These are phyloP conservation scores for Fusarium poae DNA, from an alignment of 2,329 filamentous ascomycete genomes.

Conservation along the genomic window DNA sequence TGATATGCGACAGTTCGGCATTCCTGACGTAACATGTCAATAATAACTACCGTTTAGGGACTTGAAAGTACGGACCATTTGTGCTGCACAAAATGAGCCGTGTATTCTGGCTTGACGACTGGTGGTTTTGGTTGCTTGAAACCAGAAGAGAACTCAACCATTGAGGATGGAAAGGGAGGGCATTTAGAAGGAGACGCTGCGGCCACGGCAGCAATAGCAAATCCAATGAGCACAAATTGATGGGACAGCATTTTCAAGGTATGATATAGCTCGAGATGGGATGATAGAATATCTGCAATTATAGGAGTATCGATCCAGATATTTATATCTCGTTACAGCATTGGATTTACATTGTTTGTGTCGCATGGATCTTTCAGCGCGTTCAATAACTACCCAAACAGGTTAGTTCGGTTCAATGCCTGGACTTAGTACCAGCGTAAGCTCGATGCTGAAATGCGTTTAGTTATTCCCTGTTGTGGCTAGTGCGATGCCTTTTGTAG, in stretches of 20 bases:
- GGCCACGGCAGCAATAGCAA: background rate
- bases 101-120: slow-evolving; percentile 50
- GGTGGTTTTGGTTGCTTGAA: slow-evolving; percentile 54
- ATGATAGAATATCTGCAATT: background rate
- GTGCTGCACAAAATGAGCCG: slow-evolving; percentile 55
- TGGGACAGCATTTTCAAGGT: background rate
- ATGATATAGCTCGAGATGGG: accelerated
- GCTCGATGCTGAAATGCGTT: background rate
- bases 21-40: slow-evolving; percentile 47
- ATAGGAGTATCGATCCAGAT: accelerated
- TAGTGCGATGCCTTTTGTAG: background rate
- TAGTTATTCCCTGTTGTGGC: background rate
- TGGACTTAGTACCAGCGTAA: background rate
- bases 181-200: slow-evolving; percentile 15
- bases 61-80: slow-evolving; percentile 51
- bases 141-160: slow-evolving; percentile 48
- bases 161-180: slow-evolving; percentile 45
- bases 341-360: no score
- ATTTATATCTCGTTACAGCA: background rate
- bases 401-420: background rate
- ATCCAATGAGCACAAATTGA: background rate
- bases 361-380: background rate
- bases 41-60: accelerated
- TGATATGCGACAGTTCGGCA: slow-evolving; percentile 56
- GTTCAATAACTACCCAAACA: slow-evolving; percentile 7